A percentile compares a stretch with the other conserved stretches of the same genome.
Conservation (phyloP, 2,329 filamentous ascomycete species). For the Beauveria caledonica region DNA sequence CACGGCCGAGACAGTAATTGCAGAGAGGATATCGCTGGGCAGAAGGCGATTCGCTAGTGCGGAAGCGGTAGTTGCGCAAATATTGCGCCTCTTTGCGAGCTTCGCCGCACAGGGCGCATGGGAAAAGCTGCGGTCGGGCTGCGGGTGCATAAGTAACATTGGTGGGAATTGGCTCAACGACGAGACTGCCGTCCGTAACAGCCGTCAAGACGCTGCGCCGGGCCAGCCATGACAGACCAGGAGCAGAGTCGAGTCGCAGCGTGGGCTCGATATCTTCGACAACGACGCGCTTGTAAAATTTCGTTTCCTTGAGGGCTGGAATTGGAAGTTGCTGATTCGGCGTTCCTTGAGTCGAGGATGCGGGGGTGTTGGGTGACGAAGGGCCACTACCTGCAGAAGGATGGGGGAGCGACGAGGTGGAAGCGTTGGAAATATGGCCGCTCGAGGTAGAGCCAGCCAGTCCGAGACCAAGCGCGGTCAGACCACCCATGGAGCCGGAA, state of each 20-base stretch:
- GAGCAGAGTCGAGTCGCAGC: conserved; percentile 77
- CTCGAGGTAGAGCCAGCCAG: conserved; percentile 39
- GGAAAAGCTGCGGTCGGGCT: conserved; percentile 47
- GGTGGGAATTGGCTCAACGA: conserved; percentile 79
- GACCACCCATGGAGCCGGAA: conserved; percentile 57
- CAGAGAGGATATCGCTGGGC: conserved; percentile 88
- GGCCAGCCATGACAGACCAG: conserved; percentile 87
- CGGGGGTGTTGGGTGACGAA: conserved; percentile 50
- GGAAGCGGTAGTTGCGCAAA: conserved; percentile 77
- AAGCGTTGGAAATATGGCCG: conserved; percentile 47
- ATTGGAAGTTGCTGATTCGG: conserved; percentile 27
- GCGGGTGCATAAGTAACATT: conserved; percentile 41
- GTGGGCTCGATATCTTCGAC: conserved; percentile 93
- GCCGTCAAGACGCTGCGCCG: conserved; percentile 75
- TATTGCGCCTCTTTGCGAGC: conserved; percentile 61
- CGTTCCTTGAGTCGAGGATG: conserved; percentile 39
- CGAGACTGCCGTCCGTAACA: conserved; percentile 74
- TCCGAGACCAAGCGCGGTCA: conserved; percentile 34
- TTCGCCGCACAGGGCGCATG: conserved; percentile 88
- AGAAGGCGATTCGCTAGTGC: conserved; percentile 76
- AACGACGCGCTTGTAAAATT: conserved; percentile 86
- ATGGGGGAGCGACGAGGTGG: conserved; percentile 48
- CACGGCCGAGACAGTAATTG: conserved; percentile 72
- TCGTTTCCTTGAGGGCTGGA: conserved; percentile 74
- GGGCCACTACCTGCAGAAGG: conserved; percentile 45